phyloP scores from a whole-genome alignment of 495 filamentous ascomycete genomes.

The Xylaria acuta region DNA sequence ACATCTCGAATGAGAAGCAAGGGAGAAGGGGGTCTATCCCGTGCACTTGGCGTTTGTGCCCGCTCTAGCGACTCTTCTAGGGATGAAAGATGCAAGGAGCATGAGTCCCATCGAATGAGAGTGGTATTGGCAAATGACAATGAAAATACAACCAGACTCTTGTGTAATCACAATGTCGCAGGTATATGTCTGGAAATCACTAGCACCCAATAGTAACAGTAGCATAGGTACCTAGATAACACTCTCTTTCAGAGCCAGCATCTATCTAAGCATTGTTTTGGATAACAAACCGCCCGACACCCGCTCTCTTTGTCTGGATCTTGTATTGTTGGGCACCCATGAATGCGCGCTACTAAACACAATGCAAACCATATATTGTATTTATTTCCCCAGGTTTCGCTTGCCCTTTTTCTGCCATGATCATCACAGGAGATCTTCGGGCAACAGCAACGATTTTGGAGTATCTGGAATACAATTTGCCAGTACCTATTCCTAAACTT shows the following conservation, averaged over 20 bases:
- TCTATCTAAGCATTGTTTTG: background rate
- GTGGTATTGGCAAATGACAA: background rate
- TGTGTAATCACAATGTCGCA: background rate
- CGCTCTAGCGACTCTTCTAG: background rate
- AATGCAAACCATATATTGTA: background rate
- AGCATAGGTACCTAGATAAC: background rate
- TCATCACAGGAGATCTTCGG: background rate
- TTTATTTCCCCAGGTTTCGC: background rate
- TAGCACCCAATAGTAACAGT: background rate
- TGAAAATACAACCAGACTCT: background rate
- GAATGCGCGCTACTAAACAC: background rate
- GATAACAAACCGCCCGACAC: background rate
- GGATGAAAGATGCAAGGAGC: background rate
- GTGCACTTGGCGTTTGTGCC: background rate
- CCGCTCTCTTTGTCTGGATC: background rate
- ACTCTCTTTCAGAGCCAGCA: background rate
- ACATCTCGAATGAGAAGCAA: background rate
- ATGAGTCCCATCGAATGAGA: background rate
- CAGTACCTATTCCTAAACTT: background rate
- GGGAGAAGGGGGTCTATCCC: background rate
- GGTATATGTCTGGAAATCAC: background rate
- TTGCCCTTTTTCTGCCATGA: background rate
- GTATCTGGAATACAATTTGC: background rate
- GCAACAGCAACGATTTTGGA: background rate
- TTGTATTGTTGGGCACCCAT: background rate